phyloP scores from a whole-genome alignment of 2,329 filamentous ascomycete genomes.

The Phaeoacremonium minimum region DNA sequence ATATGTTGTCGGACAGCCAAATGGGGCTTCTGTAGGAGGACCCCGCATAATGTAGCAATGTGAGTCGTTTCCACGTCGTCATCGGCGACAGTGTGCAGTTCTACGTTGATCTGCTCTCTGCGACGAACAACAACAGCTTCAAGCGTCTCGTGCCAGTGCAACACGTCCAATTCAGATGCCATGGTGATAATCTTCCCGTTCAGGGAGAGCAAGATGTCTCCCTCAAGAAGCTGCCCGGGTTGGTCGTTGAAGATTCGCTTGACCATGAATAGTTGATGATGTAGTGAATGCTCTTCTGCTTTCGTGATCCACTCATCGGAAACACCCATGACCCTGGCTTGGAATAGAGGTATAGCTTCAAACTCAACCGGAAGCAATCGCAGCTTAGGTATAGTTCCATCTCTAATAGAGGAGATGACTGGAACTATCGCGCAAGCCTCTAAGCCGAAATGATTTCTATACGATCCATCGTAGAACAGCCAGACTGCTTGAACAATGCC shows the following conservation, averaged over 20 bases:
- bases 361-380: constrained; percentile 95
- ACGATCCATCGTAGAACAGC: constrained; percentile 91
- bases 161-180: neutral
- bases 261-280: constrained; percentile 97
- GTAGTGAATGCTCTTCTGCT: constrained; percentile 80
- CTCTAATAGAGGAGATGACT: constrained; percentile 78
- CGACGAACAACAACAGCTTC: neutral
- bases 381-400: constrained; percentile 72
- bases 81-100: neutral
- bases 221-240: neutral
- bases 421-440: constrained; percentile 86
- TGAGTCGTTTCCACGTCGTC: neutral
- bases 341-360: constrained; percentile 91
- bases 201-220: neutral
- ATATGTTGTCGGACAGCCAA: neutral
- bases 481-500: constrained; percentile 92
- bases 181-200: neutral
- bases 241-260: constrained; percentile 21
- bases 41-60: neutral
- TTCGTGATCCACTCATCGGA: constrained; percentile 92
- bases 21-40: neutral
- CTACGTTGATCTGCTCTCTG: neutral
- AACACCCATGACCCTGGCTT: constrained; percentile 93
- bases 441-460: constrained; percentile 92
- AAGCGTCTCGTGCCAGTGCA: neutral